Evolutionary conservation across 805 yeast genomes (phyloP).

Genomic region (Yarrowia bubula): DNA sequence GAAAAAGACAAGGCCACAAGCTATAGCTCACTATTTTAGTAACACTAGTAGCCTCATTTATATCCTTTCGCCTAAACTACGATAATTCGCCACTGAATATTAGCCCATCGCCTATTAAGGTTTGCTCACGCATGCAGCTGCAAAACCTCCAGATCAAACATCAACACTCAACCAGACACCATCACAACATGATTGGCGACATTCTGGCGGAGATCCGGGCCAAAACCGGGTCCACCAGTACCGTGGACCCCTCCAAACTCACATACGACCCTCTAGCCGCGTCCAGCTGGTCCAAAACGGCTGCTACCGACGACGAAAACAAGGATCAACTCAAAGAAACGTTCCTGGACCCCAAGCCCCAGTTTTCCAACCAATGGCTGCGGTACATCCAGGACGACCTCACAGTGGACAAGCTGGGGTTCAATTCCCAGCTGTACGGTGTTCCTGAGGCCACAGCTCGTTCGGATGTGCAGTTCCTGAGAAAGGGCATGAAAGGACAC

Average conservation of each 20-base stretch:
- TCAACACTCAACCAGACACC: neutral
- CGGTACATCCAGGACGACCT: slow-evolving; percentile 58
- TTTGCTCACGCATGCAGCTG: neutral
- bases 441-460: slow-evolving; percentile 63
- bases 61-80: no score
- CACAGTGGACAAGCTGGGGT: slow-evolving; percentile 37
- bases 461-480: slow-evolving; percentile 62
- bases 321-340: slow-evolving; percentile 39
- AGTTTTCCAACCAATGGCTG: slow-evolving; percentile 67
- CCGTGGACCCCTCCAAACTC: neutral
- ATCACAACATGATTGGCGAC: neutral
- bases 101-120: neutral
- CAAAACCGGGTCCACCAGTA: neutral
- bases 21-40: no score
- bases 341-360: slow-evolving; percentile 61
- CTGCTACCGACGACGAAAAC: neutral
- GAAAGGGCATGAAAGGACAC: slow-evolving; percentile 72
- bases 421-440: slow-evolving; percentile 51
- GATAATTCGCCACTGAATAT: no score
- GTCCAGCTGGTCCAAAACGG: neutral
- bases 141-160: neutral
- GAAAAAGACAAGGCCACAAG: no score
- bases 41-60: no score
- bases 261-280: neutral
- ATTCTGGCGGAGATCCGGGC: neutral